Evolutionary conservation across 345 rosid species (phyloP), one percentile per base, ranked within the genome.

Genomic region (Pelargonium nanum): DNA sequence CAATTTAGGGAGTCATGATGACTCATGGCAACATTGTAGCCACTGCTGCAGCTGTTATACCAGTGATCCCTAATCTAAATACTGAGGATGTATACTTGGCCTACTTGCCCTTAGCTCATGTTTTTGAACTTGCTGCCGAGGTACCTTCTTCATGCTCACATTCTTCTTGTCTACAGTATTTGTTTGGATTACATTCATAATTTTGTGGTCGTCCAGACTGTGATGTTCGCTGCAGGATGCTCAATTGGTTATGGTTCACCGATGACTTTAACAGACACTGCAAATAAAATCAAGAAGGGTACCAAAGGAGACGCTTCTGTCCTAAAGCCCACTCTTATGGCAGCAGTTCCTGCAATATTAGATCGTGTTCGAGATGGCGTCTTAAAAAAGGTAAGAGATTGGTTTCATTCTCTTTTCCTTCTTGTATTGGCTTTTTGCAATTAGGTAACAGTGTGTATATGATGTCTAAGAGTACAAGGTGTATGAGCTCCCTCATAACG

Each of bases 51-150:
- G 98, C 82, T 51, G 96, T 86, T 70, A 79, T 78, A 79, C 78
- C 78, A 10, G 81, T 80, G 70, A 68, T 91, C 58, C 96, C 95
- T 34, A 72, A 80, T 45, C 59, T 85, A 24, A 73, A 81, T 24
- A 73, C 24, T 20, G 68, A 73, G 55, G 96, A 91, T 62, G 76
- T 70, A 22, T 91, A 78, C 55, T 58, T 91, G 70, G 98, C 92
- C 1, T 91, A 86, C 73, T 82, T 91, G 82, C 96, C 98, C 57
- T 77, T 91, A 58, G 96, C 96, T 70, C 98, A 91, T 83, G 96
- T 91, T 68, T 81, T 91, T 62, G 98, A 91, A 65, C 80, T 91
- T 65, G 96, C 81, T 61, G 95, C 95, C 70, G 98, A 88, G 96
- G 98, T 88, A 64, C 24, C 40, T 63, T 59, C 40, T 63, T 59